phyloP scores from a whole-genome alignment of 495 filamentous ascomycete species.

The Coniosporium apollinis region DNA sequence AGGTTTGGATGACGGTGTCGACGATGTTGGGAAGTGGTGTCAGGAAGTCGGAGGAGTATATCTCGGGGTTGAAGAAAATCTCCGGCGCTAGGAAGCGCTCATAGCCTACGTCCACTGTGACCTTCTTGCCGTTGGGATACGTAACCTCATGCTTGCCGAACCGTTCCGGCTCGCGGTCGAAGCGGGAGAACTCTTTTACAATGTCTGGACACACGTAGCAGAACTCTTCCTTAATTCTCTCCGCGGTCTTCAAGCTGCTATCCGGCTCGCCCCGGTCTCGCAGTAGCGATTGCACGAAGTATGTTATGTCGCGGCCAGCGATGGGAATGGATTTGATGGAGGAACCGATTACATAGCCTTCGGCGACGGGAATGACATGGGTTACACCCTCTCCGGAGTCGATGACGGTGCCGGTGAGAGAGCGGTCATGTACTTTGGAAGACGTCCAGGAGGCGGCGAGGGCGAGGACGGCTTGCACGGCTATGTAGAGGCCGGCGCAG shows the following conservation, averaged over 20 bases:
- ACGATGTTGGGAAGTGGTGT: constrained; percentile 88
- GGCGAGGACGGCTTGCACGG: constrained; percentile 91
- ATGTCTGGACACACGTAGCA: constrained; percentile 98
- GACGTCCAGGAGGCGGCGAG: constrained; percentile 97
- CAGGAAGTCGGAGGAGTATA: constrained; percentile 94
- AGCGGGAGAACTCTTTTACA: constrained; percentile 89
- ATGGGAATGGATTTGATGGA: constrained; percentile 98
- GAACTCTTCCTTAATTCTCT: constrained; percentile 94
- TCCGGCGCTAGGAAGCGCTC: constrained; percentile 96
- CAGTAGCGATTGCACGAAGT: constrained; percentile 90
- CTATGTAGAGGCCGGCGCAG: constrained; percentile 96
- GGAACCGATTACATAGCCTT: constrained; percentile 96
- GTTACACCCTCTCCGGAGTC: constrained; percentile 97
- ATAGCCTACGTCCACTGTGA: constrained; percentile 85
- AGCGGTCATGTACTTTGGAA: constrained; percentile 89
- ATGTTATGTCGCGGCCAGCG: constrained; percentile 92
- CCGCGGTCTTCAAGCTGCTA: constrained; percentile 90
- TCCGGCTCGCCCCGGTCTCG: constrained; percentile 94
- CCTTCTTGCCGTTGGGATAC: constrained; percentile 70
- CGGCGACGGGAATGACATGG: constrained; percentile 95
- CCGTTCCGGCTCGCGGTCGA: constrained; percentile 73
- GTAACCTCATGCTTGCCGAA: constrained; percentile 79
- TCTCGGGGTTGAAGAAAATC: constrained; percentile 99
- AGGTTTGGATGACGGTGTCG: constrained; percentile 90
- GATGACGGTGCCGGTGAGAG: constrained; percentile 94